Evolutionary conservation across 768 basidiomycete genomes (phyloP).

Genomic region (Butyriboletus loyo): DNA sequence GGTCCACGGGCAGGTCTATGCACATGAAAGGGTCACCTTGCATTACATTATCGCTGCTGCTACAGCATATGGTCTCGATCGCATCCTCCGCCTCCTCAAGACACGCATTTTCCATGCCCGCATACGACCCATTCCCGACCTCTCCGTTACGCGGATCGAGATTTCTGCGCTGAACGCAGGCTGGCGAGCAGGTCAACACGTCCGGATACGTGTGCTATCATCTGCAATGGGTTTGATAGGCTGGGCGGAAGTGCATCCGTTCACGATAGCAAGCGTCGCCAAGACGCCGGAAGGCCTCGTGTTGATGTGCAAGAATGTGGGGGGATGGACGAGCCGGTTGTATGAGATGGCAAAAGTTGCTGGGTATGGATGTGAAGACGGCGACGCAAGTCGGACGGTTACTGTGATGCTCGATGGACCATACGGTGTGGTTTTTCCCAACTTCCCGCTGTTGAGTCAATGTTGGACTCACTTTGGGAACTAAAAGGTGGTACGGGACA

Average conservation of each 20-base stretch:
- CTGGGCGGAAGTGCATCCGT: conserved; percentile 50
- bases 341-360: conserved; percentile 38
- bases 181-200: conserved; percentile 62
- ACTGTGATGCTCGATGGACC: conserved; percentile 53
- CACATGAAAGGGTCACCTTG: conserved; percentile 26
- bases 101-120: conserved; percentile 44
- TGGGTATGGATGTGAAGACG: conserved; percentile 32
- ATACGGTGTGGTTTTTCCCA: conserved; percentile 35
- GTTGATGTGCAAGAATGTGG: conserved; percentile 48
- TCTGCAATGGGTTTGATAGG: conserved; percentile 38
- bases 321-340: conserved; percentile 48
- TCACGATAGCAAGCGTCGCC: conserved; percentile 47
- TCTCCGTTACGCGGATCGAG: conserved; percentile 46
- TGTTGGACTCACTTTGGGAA: conserved; percentile 2
- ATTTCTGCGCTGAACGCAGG: conserved; percentile 45
- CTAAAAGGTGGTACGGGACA: conserved; percentile 42
- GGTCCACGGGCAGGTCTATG: conserved; percentile 20
- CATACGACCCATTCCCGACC: conserved; percentile 43
- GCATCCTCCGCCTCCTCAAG: conserved; percentile 42
- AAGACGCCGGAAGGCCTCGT: conserved; percentile 44
- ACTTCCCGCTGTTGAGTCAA: not conserved
- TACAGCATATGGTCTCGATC: conserved; percentile 45
- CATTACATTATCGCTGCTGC: conserved; percentile 42
- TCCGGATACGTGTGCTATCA: conserved; percentile 47
- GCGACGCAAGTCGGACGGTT: conserved; percentile 26